Conservation (phyloP, 2,329 filamentous ascomycete species). For the Eurotiales sp. region DNA sequence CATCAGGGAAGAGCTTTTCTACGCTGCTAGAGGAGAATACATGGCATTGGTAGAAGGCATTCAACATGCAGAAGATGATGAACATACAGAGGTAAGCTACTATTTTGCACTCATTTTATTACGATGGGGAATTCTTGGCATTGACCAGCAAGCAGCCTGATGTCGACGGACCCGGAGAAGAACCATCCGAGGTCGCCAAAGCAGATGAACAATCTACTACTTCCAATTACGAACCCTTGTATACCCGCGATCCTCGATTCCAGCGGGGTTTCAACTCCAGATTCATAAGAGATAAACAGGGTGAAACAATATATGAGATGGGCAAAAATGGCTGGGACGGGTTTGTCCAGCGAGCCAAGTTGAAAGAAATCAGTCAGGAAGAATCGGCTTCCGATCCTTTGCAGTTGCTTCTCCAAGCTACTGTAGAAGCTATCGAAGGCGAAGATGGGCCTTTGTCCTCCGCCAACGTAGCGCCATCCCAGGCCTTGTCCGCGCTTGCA, state of each 20-base stretch:
- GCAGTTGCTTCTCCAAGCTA: constrained; percentile 28
- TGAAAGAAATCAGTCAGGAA: constrained; percentile 33
- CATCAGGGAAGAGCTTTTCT: constrained; percentile 36
- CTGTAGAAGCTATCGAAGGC: constrained; percentile 20
- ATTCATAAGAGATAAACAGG: constrained; percentile 30
- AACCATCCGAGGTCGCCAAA: not conserved
- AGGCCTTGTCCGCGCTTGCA: constrained; percentile 34
- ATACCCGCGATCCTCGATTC: constrained; percentile 23
- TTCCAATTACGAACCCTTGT: constrained; percentile 26
- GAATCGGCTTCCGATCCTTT: constrained; percentile 23
- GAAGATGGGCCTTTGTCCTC: constrained; percentile 11
- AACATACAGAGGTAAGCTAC: constrained; percentile 31
- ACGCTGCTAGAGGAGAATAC: constrained; percentile 38
- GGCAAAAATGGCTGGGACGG: constrained; percentile 38
- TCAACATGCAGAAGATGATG: constrained; percentile 38
- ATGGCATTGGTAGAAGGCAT: constrained; percentile 37
- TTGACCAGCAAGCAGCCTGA: constrained; percentile 10
- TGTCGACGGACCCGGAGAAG: not conserved
- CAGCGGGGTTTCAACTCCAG: constrained; percentile 35
- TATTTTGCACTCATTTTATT: not conserved
- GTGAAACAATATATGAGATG: constrained; percentile 32
- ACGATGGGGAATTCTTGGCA: not conserved
- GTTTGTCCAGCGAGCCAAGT: constrained; percentile 37
- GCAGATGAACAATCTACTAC: constrained; percentile 24
- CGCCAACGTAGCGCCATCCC: constrained; percentile 16